Evolutionary conservation across 2,329 filamentous ascomycete genomes (phyloP).

Genomic region (Stagonosporopsis chrysanthemi): DNA sequence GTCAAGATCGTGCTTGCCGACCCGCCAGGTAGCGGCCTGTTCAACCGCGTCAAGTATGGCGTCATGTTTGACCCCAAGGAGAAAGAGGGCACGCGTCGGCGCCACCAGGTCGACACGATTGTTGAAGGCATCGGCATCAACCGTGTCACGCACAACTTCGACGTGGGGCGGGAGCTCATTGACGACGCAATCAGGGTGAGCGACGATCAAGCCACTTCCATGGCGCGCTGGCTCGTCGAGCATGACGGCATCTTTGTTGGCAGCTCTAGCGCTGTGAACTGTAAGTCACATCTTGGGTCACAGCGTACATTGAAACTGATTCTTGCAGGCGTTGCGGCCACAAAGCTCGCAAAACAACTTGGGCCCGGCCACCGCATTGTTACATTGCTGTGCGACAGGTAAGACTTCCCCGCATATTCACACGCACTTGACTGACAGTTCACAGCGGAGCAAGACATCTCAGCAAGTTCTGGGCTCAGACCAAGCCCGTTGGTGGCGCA

Average conservation of each 20-base stretch:
- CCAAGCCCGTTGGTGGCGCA: slow-evolving; percentile 68
- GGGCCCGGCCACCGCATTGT: slow-evolving; percentile 71
- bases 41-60: slow-evolving; percentile 88
- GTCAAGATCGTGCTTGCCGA: slow-evolving; percentile 85
- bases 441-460: slow-evolving; percentile 73
- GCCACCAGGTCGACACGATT: slow-evolving; percentile 92
- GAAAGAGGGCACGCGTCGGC: slow-evolving; percentile 84
- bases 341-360: slow-evolving; percentile 70
- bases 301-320: slow-evolving; percentile 23
- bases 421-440: slow-evolving; percentile 19
- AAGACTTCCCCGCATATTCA: slow-evolving; percentile 1
- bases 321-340: slow-evolving; percentile 68
- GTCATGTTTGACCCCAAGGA: slow-evolving; percentile 95
- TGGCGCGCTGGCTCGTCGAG: slow-evolving; percentile 97
- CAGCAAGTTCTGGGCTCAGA: slow-evolving; percentile 83
- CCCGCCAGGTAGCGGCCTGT: slow-evolving; percentile 91
- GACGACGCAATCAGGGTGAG: slow-evolving; percentile 90
- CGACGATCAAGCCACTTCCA: slow-evolving; percentile 85
- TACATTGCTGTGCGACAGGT: slow-evolving; percentile 80
- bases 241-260: slow-evolving; percentile 94
- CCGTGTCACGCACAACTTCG: slow-evolving; percentile 91
- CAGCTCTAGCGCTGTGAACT: slow-evolving; percentile 96
- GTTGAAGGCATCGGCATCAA: slow-evolving; percentile 97
- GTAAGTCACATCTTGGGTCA: slow-evolving; percentile 54
- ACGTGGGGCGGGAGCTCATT: slow-evolving; percentile 82